Evolutionary conservation across 2,329 filamentous ascomycete species (phyloP), one percentile per base, ranked within the genome.

Genomic region (Aspergillus caelatus): DNA sequence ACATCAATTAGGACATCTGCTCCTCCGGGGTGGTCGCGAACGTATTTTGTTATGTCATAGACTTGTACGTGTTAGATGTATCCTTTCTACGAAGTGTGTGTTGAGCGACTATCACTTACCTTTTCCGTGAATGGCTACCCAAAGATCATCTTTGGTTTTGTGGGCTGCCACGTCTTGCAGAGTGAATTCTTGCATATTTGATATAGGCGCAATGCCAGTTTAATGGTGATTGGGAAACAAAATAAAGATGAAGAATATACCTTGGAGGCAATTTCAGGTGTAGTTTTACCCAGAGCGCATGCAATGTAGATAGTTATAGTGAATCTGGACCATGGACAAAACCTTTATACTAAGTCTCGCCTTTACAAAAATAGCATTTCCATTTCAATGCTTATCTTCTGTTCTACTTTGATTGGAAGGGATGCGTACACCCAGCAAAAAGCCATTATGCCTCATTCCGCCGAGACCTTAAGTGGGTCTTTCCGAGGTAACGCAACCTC

Each of bases 21-120:
- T 12, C 80, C 80, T 26, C 78, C 78, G 0, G 87, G 88, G 66
- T 89, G 88, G 61, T 89, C 86, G 30, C 83, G 75, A 1, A 85
- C 65, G 65, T 88, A 89, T 52, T 82, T 80, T 1, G 86, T 83
- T 14, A 88, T 77, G 72, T 89, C 78, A 68, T 88, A 89, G 4
- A 89, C 87, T 86, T 36, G 23, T 5, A 9, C 1, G 41, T 30
- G 34, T 16, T 30, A 50, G 26, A 26, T 5, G 21, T 23, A 28
- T 30, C 28, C 26, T 26, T 4, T 16, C 4, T 41, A 23, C 5
- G 5, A 46, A 46, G 23, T 32, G n/a, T 46, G 39, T 2, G 21
- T 46, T 23, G 9, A 7, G 6, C 7, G 14, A 41, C 11, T 21
- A 23, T 46, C 8, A 6, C 43, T 58, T 74, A 85, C 84, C 83